Evolutionary conservation across 2,329 filamentous ascomycete genomes (phyloP).

Genomic region (Pseudogymnoascus sp.): DNA sequence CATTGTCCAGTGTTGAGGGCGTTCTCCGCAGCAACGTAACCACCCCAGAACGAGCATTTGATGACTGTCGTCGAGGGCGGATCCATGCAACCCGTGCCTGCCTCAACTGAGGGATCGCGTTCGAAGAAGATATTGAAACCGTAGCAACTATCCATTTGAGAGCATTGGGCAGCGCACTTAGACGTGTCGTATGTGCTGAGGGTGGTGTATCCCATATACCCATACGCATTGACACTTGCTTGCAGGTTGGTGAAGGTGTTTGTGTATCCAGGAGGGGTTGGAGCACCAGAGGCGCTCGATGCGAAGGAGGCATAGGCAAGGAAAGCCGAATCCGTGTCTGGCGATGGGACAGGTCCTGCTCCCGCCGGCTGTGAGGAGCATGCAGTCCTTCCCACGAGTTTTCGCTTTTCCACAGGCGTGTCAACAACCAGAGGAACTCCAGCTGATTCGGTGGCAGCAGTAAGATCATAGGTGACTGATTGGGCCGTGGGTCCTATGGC

Average conservation of each 20-base stretch:
- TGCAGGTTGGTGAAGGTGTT: slow-evolving; percentile 28
- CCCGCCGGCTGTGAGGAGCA: slow-evolving; percentile 18
- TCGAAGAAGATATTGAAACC: slow-evolving; percentile 32
- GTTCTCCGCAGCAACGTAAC: slow-evolving; percentile 20
- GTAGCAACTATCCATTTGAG: slow-evolving; percentile 23
- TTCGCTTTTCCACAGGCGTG: not conserved
- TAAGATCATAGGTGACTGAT: slow-evolving; percentile 25
- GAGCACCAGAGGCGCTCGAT: slow-evolving; percentile 19
- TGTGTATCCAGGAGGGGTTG: slow-evolving; percentile 29
- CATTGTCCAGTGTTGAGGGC: slow-evolving; percentile 29
- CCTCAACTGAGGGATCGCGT: slow-evolving; percentile 29
- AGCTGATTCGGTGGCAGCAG: slow-evolving; percentile 23
- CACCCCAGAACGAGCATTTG: slow-evolving; percentile 32
- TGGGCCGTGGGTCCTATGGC: slow-evolving; percentile 25
- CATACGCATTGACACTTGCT: slow-evolving; percentile 24
- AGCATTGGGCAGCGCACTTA: slow-evolving; percentile 25
- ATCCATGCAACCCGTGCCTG: slow-evolving; percentile 26
- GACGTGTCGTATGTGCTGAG: slow-evolving; percentile 26
- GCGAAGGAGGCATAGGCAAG: slow-evolving; percentile 19
- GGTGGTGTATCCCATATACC: slow-evolving; percentile 25
- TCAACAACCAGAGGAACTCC: not conserved
- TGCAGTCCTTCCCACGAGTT: not conserved
- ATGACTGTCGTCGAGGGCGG: slow-evolving; percentile 29
- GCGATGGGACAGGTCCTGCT: slow-evolving; percentile 25
- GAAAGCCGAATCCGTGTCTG: slow-evolving; percentile 30